Percentiles rank a stretch among this genome's conserved stretches.
Evolutionary conservation across 371 early-diverging fungal species (phyloP).

Genomic region (Saksenaea oblongispora): DNA sequence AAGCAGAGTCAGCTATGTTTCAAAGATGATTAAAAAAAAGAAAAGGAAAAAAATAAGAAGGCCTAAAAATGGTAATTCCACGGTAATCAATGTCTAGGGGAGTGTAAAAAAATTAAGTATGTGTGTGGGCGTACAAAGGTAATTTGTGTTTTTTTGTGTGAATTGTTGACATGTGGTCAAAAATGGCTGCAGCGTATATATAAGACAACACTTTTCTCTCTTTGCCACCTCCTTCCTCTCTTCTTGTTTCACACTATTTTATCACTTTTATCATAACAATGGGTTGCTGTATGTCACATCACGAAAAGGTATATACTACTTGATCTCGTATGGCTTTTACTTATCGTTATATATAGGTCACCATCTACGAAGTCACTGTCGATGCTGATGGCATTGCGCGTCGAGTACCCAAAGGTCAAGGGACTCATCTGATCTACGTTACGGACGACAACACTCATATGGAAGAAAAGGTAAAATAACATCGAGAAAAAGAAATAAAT

Average conservation of each 20-base stretch:
- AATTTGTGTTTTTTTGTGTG: constrained; percentile 1
- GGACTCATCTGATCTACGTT: constrained; percentile 48
- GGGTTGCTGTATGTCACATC: constrained; percentile 17
- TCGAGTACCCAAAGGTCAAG: constrained; percentile 45
- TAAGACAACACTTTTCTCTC: constrained; percentile 1
- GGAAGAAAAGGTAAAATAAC: neutral
- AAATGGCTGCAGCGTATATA: neutral
- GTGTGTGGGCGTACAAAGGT: neutral
- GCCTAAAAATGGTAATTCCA: neutral
- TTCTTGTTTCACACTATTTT: neutral
- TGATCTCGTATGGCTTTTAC: neutral
- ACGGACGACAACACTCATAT: constrained; percentile 35
- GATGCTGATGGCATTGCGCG: constrained; percentile 48
- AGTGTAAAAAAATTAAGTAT: too few species aligned
- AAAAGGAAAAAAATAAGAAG: neutral
- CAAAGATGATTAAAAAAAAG: neutral
- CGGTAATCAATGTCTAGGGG: too few species aligned
- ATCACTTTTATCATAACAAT: constrained; percentile 1
- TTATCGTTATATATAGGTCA: constrained; percentile 28
- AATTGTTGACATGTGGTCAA: constrained; percentile 1
- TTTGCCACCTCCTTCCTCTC: neutral
- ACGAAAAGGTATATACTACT: constrained; percentile 6
- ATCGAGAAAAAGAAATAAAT: neutral
- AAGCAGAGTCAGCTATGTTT: too few species aligned
- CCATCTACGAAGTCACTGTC: constrained; percentile 46